phyloP scores from a whole-genome alignment of 2,329 filamentous ascomycete genomes.

The Colletotrichum shisoi region DNA sequence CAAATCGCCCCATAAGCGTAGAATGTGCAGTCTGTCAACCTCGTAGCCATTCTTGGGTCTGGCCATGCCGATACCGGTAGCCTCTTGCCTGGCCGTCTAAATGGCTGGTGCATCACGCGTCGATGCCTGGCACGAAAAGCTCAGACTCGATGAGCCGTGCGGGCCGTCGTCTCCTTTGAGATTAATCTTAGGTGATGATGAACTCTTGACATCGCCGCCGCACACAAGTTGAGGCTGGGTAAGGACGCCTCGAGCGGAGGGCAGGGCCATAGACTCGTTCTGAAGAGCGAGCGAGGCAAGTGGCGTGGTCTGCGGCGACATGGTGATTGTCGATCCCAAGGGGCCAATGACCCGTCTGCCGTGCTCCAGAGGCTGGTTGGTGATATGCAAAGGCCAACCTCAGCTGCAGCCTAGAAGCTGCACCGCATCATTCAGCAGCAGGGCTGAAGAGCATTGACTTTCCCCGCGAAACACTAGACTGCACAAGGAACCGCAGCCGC shows the following conservation, averaged over 20 bases:
- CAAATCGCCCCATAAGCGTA: neutral
- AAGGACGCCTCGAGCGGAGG: conserved; percentile 7
- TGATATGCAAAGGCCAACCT: neutral
- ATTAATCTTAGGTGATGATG: neutral
- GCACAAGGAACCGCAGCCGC: neutral
- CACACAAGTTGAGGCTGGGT: neutral
- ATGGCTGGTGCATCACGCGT: conserved; percentile 41
- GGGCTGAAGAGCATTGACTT: conserved; percentile 6
- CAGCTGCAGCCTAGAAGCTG: conserved; percentile 6
- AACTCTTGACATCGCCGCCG: neutral
- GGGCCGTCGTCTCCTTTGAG: neutral
- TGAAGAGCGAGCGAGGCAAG: conserved; percentile 3
- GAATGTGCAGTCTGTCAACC: conserved; percentile 3
- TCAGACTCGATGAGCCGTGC: conserved; percentile 5
- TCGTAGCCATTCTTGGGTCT: conserved; percentile 39
- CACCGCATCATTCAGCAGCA: neutral
- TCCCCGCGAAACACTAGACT: neutral
- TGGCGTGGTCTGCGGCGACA: neutral
- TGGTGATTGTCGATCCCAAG: neutral
- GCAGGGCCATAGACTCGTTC: conserved; percentile 14
- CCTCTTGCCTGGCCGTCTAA: conserved; percentile 19
- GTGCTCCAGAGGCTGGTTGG: conserved; percentile 3
- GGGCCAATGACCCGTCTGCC: neutral
- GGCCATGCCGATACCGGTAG: conserved; percentile 36
- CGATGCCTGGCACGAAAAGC: conserved; percentile 23